Evolutionary conservation across 371 early-diverging fungal species (phyloP), one percentile per base, ranked within the genome.

Genomic region (Rhizopus delemar): DNA sequence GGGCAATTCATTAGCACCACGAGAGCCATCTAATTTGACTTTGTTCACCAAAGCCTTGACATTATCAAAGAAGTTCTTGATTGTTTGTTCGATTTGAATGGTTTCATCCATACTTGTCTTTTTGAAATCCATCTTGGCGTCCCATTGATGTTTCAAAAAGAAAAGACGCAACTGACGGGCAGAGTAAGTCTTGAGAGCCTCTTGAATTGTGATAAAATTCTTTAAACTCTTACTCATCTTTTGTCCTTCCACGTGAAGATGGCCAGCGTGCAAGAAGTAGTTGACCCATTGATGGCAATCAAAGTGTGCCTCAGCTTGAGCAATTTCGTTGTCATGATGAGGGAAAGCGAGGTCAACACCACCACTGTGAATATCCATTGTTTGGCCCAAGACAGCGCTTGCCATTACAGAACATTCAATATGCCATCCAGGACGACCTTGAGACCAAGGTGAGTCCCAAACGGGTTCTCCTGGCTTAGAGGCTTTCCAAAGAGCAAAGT

Each of bases 401-500:
- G 99, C 98, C 99, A 99, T 99, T 22, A 90, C 99, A 13, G 95
- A 94, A 89, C 99, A 99, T 80, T 99, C 99, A 78, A 99, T 99
- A 66, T 99, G 99, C 99, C 99, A 99, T 12, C 99, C 99, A 16
- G 99, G 99, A 29, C 99, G 91, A 31, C 98, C 93, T 57, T 78
- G 66, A 46, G 98, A 93, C 97, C 98, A 99, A 45, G 94, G 95
- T 0, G 94, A 94, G 28, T 87, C 75, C 98, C 99, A 99, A 12
- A 83, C 74, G n/a, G 98, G 99, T 76, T 99, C 99, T 53, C 97
- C 97, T 4, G 92, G 86, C 82, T 99, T 99, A 39, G 93, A 90
- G 12, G 81, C 76, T 77, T 99, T 99, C 99, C 99, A 99, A 41
- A 99, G 81, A 1, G 96, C 99, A 86, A 99, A 99, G 75, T 99